Base-by-base conservation (phyloP, 2,329 filamentous ascomycete species). In the Nannizziopsis arthrosporioides region DNA sequence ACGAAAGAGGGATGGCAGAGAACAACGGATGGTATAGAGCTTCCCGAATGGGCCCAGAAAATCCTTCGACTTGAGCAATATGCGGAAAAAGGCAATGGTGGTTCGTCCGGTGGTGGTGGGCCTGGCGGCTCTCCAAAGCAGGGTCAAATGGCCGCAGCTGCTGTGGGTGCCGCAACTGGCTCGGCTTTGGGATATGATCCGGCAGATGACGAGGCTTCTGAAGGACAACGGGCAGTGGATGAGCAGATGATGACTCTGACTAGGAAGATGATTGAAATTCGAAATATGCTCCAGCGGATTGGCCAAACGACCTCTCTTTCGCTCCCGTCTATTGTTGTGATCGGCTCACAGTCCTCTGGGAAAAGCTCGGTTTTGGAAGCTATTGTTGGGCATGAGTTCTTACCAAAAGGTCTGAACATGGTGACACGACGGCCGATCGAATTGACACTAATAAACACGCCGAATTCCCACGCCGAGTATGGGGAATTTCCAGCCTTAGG, bases 171-270 rank as follows among this genome's bases (percentile, higher is more conserved):
- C 51, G 84, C 82, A 22, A 81, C 83, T 31, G 85, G 81, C 30
- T 78, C 83, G 12, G 86, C 85, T 0, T 87, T 94, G 62, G 86
- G 83, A 34, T 83, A 89, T 58, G 81, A 86, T 17, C 74, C 82
- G 49, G 68, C 73, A 2, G 74, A 77, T 35, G 45, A 49, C 10
- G 66, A 73, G 3, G 73, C 80, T 48, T 71, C 73, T 7, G 73
- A 70, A 15, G 78, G 82, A 48, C 80, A 84, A 60, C 74, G 76
- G 42, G 85, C 87, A 14, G 80, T 81, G 59, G 92, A 98, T 59
- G 92, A 98, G 63, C 92, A 98, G 67, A 98, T 98, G 90, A 98
- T 98, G 92, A 75, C 95, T 56, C 73, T 98, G 60, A 98, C 93
- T 1, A 90, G 92, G 71, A 96, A 96, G 70, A 98, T 98, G 92